A percentile compares a stretch with the other conserved stretches of the same genome.
Evolutionary conservation across 441 rosid genomes (phyloP).

Genomic region (Pelargonium myrrhifolium): DNA sequence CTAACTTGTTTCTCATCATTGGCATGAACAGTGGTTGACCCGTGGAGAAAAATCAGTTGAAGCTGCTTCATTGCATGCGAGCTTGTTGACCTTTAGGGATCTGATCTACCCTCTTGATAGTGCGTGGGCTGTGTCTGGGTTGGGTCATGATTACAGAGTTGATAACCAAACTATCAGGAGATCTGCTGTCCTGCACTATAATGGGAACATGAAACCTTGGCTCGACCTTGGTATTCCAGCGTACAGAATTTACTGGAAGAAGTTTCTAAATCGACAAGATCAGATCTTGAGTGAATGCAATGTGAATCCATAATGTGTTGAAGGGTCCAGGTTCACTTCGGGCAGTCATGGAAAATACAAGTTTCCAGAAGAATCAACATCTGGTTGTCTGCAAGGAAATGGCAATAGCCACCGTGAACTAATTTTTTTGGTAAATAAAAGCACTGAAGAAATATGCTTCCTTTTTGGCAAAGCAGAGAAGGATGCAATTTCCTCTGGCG

Average conservation of each 20-base stretch:
- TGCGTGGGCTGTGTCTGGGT: constrained; percentile 54
- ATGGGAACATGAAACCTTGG: constrained; percentile 98
- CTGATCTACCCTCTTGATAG: constrained; percentile 51
- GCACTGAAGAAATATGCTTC: constrained; percentile 10
- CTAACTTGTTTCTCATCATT: constrained; percentile 1
- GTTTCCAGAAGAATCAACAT: constrained; percentile 20
- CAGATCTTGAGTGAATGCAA: constrained; percentile 68
- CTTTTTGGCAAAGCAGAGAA: constrained; percentile 19
- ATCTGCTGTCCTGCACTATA: constrained; percentile 75
- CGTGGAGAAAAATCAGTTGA: constrained; percentile 36
- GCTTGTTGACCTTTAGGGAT: constrained; percentile 74
- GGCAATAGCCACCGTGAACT: constrained; percentile 11
- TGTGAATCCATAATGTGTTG: constrained; percentile 47
- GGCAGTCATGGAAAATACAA: constrained; percentile 18
- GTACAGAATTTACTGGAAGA: constrained; percentile 72
- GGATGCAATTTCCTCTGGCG: constrained; percentile 17
- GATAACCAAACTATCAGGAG: constrained; percentile 32
- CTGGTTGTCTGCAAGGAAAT: constrained; percentile 12
- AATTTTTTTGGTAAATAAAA: constrained; percentile 19
- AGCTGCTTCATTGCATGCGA: constrained; percentile 45
- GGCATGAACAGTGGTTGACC: constrained; percentile 33
- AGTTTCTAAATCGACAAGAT: constrained; percentile 59
- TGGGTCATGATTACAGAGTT: constrained; percentile 62
- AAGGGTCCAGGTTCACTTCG: constrained; percentile 14
- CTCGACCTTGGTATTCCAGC: constrained; percentile 82